Evolutionary conservation across 305 asterid genomes (phyloP).

Genomic region (Fraxinus sp.): DNA sequence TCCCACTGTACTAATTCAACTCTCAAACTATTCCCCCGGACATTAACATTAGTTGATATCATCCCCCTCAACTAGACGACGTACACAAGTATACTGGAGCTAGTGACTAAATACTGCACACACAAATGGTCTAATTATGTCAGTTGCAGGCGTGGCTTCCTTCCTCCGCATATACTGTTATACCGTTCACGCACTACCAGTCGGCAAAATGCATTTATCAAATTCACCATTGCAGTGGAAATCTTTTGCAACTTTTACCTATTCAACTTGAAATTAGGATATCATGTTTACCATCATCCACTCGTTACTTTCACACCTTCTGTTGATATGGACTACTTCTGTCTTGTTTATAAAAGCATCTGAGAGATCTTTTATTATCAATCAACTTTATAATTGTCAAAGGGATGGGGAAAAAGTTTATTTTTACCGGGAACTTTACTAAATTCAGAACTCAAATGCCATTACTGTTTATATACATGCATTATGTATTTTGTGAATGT

Average conservation of each 20-base stretch:
- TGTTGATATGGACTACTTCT: background rate
- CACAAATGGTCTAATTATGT: background rate
- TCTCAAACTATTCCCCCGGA: background rate
- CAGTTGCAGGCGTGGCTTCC: background rate
- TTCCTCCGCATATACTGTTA: too few relatives aligned
- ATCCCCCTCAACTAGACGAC: background rate
- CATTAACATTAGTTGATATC: background rate
- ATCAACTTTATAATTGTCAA: background rate
- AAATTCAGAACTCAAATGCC: background rate
- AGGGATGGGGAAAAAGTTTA: background rate
- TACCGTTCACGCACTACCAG: background rate
- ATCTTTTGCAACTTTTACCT: background rate
- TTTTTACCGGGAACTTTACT: background rate
- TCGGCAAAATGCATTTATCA: background rate
- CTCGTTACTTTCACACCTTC: background rate
- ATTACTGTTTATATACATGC: background rate
- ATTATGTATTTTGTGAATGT: background rate
- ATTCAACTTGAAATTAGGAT: background rate
- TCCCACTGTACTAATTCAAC: background rate
- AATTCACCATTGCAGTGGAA: background rate
- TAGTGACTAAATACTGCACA: background rate
- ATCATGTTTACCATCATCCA: background rate
- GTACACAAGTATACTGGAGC: background rate
- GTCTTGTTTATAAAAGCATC: background rate
- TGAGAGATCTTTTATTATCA: background rate